Conservation (phyloP, 805 yeast species). For the Clavispora fructus region DNA sequence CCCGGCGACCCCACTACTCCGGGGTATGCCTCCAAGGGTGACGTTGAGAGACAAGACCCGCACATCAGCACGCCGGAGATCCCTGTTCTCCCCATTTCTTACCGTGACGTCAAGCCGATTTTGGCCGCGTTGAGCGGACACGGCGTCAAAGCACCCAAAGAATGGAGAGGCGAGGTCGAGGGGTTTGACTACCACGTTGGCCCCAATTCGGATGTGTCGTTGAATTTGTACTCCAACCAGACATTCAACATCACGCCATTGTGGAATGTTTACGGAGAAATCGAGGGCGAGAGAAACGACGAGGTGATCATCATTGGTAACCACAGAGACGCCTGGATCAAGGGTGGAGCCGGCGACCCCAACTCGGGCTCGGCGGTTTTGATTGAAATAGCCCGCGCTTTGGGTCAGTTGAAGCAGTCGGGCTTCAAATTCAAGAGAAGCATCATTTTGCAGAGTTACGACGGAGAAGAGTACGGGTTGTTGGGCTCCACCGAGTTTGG, state of each 20-base stretch:
- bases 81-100: conserved; percentile 68
- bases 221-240: conserved; percentile 58
- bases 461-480: conserved; percentile 70
- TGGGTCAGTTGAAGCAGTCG: conserved; percentile 43
- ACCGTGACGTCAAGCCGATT: conserved; percentile 58
- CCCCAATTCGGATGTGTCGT: conserved; percentile 34
- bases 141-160: conserved; percentile 45
- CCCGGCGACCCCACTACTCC: conserved; percentile 83
- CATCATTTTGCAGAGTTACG: conserved; percentile 72
- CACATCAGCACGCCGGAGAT: conserved; percentile 51
- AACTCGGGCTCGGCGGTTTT: conserved; percentile 66
- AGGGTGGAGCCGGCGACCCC: conserved; percentile 77
- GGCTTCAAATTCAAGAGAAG: conserved; percentile 77
- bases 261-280: conserved; percentile 56
- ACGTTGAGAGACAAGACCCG: conserved; percentile 15
- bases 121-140: conserved; percentile 52
- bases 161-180: conserved; percentile 32
- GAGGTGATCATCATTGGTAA: conserved; percentile 65
- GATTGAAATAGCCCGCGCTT: conserved; percentile 58
- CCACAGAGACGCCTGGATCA: conserved; percentile 78
- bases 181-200: conserved; percentile 50
- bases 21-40: conserved; percentile 48
- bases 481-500: conserved; percentile 78
- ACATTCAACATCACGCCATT: conserved; percentile 57
- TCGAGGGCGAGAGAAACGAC: conserved; percentile 48